Base-by-base conservation (phyloP, 2,329 filamentous ascomycete genomes). In the Fusarium sp. region DNA sequence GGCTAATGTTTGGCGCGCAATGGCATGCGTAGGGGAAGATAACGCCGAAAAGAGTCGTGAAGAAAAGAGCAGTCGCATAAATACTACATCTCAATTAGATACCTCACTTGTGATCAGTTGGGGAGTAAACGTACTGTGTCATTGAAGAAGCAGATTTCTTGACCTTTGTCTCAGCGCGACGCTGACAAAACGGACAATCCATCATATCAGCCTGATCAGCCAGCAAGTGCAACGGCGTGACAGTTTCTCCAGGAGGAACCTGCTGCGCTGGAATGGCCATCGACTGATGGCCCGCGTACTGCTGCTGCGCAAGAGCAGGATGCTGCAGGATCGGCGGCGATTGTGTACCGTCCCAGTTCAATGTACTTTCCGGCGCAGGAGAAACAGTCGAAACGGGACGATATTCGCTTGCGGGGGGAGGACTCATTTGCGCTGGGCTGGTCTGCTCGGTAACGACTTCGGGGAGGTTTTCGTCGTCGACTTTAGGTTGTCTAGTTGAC, bases 131-230 rank as follows among this genome's bases (percentile, higher is more conserved):
- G 24, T 73, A 79, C 78, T 79, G 78, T 57, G 78, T 79, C 51
- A 45, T 44, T 44, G 45, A 36, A 17, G 78, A 79, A 3, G 78
- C 56, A 6, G 66, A 48, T 5, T 73, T 76, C 70, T 72, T 69
- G 4, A 79, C 76, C 9, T 59, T 55, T 13, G 78, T 79, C 39
- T 72, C 66, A 3, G 65, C 57, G 9, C 77, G 72, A 2, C 69
- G 73, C 18, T 69, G 71, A 24, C 78, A 79, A 55, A 79, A 79
- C 1, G 78, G 78, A 41, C 78, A 79, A 35, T 79, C 78, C 38
- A 79, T 39, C 3, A 52, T 67, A 45, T 79, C 78, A 17, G 75
- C 42, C 35, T 79, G 78, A 15, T 78, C 72, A 26, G 60, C 72
- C 6, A 79, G 65, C 4, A 79, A 68, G 41, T 79, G 67, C 11